Evolutionary conservation across 2,329 filamentous ascomycete species (phyloP), one percentile per base, ranked within the genome.

Genomic region (Aspergillus pseudonomiae): DNA sequence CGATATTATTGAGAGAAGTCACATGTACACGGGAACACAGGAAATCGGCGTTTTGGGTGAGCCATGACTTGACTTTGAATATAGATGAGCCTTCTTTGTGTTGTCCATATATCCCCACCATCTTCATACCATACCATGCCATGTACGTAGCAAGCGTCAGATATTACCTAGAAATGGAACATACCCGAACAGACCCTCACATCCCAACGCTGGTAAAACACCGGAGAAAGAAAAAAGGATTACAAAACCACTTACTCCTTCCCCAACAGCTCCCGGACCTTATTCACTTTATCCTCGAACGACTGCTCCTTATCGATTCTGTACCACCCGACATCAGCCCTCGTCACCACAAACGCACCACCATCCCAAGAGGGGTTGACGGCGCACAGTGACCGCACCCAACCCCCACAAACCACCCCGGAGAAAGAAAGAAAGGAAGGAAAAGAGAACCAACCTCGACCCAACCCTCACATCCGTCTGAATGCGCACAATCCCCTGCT

Each of bases 401-500:
- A 19, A 14, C 26, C 21, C 28, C 39, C 30, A 57, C 55, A 24
- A n/a, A 28, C 46, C 36, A 28, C 24, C 39, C 21, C 16, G 30
- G 34, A 59, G 36, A 19, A 50, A 28, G 34, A 21, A 54, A 45
- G 16, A 52, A 46, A 61, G 57, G 50, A 50, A 39, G 54, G 54
- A 24, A 46, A n/a, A 34, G 59, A 46, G 34, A 14, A 80, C 83
- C 74, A 70, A 90, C 90, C 90, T 88, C 32, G 91, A 91, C 1
- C 94, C 94, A 50, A 93, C 89, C 14, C 94, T 84, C 81, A 98
- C 94, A 75, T 94, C 93, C 32, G 89, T 91, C 82, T 98, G 94
- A 46, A 98, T 91, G 60, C 95, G 84, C 64, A 91, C 84, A 39
- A 93, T 86, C n/a, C 93, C 93, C 64, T 88, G 86, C 64, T 88